These are phyloP conservation scores for Linnemannia schmuckeri DNA, from an alignment of 192 early-diverging fungal species.

Conservation along the genomic window DNA sequence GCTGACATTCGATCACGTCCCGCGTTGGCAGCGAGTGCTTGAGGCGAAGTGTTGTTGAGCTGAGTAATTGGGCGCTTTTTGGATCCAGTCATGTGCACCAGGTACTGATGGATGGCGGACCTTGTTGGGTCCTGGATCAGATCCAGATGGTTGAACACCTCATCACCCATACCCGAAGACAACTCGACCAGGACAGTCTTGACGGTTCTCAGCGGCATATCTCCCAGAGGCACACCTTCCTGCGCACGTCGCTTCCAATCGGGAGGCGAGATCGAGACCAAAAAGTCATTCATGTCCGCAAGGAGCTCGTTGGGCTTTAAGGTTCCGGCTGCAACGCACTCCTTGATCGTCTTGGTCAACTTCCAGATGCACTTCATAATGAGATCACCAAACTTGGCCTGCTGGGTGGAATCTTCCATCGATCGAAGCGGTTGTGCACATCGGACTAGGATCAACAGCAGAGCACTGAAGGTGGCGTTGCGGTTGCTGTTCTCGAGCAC, in stretches of 20 bases:
- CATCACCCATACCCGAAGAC: constrained; percentile 73
- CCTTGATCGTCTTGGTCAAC: constrained; percentile 86
- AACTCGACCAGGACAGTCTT: constrained; percentile 92
- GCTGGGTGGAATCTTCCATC: constrained; percentile 59
- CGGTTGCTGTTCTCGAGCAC: constrained; percentile 91
- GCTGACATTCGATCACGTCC: constrained; percentile 28
- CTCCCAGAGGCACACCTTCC: constrained; percentile 83
- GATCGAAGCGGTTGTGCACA: constrained; percentile 67
- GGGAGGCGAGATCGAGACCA: constrained; percentile 81
- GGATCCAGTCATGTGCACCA: constrained; percentile 68
- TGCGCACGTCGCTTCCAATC: constrained; percentile 89
- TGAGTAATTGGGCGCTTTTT: constrained; percentile 53
- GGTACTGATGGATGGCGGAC: constrained; percentile 77
- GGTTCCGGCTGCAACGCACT: constrained; percentile 72
- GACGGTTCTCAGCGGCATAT: constrained; percentile 95
- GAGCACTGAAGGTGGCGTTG: constrained; percentile 75
- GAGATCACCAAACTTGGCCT: constrained; percentile 87
- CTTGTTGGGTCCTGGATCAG: constrained; percentile 73
- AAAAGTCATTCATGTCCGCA: constrained; percentile 84
- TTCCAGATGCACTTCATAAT: constrained; percentile 99
- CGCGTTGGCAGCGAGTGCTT: constrained; percentile 20
- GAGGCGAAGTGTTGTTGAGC: constrained; percentile 21
- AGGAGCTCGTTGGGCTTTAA: constrained; percentile 79
- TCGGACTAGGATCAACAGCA: constrained; percentile 80
- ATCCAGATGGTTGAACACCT: constrained; percentile 68